These are phyloP conservation scores for Penicillium sp. DNA, from an alignment of 2,329 filamentous ascomycete species.

Conservation along the genomic window DNA sequence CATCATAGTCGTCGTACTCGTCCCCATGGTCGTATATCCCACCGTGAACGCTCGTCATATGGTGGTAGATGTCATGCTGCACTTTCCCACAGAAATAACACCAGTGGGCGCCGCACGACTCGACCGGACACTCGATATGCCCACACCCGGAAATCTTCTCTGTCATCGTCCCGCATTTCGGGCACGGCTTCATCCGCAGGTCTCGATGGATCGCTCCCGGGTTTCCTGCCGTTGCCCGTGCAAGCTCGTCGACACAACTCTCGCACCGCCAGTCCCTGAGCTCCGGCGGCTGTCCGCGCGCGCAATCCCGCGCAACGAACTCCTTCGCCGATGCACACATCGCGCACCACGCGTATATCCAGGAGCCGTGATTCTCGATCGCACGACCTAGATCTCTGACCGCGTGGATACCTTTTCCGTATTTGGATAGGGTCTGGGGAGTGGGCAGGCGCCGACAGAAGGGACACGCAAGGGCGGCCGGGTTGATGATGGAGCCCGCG, in stretches of 20 bases:
- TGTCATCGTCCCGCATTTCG: conserved; percentile 43
- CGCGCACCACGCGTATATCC: conserved; percentile 57
- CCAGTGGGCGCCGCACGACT: conserved; percentile 21
- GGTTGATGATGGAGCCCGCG: conserved; percentile 52
- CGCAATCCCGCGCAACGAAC: conserved; percentile 52
- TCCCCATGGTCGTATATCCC: conserved; percentile 14
- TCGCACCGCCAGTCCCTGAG: conserved; percentile 50
- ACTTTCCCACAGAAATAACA: conserved; percentile 26
- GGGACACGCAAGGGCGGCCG: conserved; percentile 55
- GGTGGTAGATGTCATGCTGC: conserved; percentile 17
- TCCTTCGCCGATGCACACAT: conserved; percentile 50
- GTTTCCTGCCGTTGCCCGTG: background rate
- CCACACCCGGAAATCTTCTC: conserved; percentile 46
- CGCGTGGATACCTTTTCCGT: conserved; percentile 42
- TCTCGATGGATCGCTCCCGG: background rate
- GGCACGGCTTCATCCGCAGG: conserved; percentile 38
- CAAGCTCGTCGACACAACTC: conserved; percentile 35
- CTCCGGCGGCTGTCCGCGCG: conserved; percentile 45
- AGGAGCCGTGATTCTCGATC: conserved; percentile 47
- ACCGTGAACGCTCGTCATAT: conserved; percentile 20
- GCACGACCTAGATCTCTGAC: conserved; percentile 47
- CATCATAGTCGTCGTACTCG: background rate
- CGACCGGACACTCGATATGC: conserved; percentile 45
- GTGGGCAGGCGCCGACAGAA: conserved; percentile 56
- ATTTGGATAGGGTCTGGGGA: conserved; percentile 40